A percentile compares a stretch with the other conserved stretches of the same genome.
These are phyloP conservation scores for Miscanthus lutarioriparius DNA, from an alignment of 176 grass and related monocot species.

Conservation along the genomic window DNA sequence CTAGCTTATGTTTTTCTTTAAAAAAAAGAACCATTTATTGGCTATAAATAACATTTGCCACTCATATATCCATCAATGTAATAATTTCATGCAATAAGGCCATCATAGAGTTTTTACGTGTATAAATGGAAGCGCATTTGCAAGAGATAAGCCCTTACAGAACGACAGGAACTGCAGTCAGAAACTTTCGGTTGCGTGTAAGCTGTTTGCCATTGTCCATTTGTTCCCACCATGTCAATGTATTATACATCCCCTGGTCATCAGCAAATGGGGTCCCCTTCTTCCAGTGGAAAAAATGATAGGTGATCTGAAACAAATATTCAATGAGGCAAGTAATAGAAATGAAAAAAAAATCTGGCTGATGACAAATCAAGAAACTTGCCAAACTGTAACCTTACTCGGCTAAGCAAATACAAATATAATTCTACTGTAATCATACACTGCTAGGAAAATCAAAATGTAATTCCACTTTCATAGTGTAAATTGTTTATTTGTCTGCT, in stretches of 20 bases:
- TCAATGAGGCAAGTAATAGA: constrained; percentile 1
- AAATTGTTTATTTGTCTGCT: background rate
- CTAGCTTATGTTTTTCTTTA: background rate
- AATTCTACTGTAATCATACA: background rate
- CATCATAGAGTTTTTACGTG: background rate
- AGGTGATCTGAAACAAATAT: constrained; percentile 71
- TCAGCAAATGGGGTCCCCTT: constrained; percentile 90
- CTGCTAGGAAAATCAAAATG: background rate
- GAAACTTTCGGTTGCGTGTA: constrained; percentile 87
- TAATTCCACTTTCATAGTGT: background rate
- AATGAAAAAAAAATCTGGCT: constrained; percentile 4
- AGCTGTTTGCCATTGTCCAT: constrained; percentile 94
- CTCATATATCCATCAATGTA: background rate
- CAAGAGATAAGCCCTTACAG: constrained; percentile 49
- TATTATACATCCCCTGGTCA: constrained; percentile 87
- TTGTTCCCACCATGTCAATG: constrained; percentile 94
- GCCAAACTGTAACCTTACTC: background rate
- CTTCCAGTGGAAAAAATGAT: constrained; percentile 98
- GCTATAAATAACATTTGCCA: background rate
- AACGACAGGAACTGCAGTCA: constrained; percentile 77
- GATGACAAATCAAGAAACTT: background rate
- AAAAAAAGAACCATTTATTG: background rate
- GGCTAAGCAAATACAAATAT: background rate
- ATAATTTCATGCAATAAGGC: background rate
- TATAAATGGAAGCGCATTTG: background rate